Conservation (phyloP, 2,329 filamentous ascomycete genomes). For the Raffaelea ambrosiae region DNA sequence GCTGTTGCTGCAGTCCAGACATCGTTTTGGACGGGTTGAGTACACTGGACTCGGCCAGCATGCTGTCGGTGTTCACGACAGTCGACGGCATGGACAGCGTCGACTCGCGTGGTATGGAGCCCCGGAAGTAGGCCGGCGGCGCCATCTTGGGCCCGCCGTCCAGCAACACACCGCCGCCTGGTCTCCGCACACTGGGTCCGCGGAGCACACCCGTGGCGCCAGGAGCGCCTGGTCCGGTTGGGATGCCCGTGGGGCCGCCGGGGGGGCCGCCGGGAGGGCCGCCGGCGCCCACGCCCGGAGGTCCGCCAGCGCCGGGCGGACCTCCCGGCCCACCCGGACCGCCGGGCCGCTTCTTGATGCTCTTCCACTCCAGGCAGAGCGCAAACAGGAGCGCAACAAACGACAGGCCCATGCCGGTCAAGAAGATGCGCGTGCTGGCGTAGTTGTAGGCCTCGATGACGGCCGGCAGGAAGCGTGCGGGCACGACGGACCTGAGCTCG, state of each 20-base stretch:
- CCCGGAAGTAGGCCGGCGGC: neutral
- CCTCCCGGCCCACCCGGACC: constrained; percentile 1
- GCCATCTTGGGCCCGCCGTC: neutral
- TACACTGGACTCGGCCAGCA: too few relatives aligned
- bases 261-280: neutral
- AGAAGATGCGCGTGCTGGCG: constrained; percentile 54
- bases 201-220: neutral
- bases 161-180: neutral
- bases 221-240: neutral
- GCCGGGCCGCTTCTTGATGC: constrained; percentile 44
- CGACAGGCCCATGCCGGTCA: constrained; percentile 50
- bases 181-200: neutral
- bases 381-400: constrained; percentile 48
- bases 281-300: neutral
- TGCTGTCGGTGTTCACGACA: neutral
- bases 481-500: constrained; percentile 45
- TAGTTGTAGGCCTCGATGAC: constrained; percentile 59
- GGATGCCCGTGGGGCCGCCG: neutral
- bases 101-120: neutral
- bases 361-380: constrained; percentile 57
- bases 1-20: too few relatives aligned
- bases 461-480: constrained; percentile 34
- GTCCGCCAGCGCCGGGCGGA: neutral
- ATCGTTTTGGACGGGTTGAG: too few relatives aligned
- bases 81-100: neutral